Conservation (phyloP, 1,139 yeast genomes). For the Pichia sp. region DNA sequence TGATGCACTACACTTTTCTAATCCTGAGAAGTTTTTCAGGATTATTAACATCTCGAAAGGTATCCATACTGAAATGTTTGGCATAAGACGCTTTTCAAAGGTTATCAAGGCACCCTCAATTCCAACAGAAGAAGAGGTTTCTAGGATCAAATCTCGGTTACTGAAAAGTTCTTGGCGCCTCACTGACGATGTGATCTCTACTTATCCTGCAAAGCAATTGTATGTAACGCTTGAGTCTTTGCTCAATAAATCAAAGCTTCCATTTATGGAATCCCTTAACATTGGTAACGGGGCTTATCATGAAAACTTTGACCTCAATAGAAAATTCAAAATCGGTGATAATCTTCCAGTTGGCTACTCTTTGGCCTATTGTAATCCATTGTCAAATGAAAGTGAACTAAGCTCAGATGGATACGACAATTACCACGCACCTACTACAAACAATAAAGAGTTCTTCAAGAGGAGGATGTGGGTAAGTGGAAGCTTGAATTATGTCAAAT, state of each 20-base stretch:
- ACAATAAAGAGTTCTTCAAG: slow-evolving; percentile 35
- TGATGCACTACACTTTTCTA: too few relatives aligned
- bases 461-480: slow-evolving; percentile 88
- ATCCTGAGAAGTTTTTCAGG: too few relatives aligned
- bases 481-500: slow-evolving; percentile 38
- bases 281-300: neutral
- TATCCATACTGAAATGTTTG: neutral
- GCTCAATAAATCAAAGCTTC: slow-evolving; percentile 10
- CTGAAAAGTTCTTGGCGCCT: slow-evolving; percentile 12
- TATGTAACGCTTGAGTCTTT: slow-evolving; percentile 28
- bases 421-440: slow-evolving; percentile 60
- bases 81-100: neutral
- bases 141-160: slow-evolving; percentile 11
- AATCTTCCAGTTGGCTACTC: slow-evolving; percentile 54
- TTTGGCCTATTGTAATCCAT: slow-evolving; percentile 58
- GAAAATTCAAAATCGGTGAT: slow-evolving; percentile 23
- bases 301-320: neutral
- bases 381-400: slow-evolving; percentile 44
- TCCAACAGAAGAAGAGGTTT: slow-evolving; percentile 7
- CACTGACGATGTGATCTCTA: slow-evolving; percentile 29
- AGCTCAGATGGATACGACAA: slow-evolving; percentile 80
- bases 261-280: slow-evolving; percentile 18
- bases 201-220: slow-evolving; percentile 26
- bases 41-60: too few relatives aligned
- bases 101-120: neutral